Conservation (phyloP, 73 alveolate genomes). For the Paramecium pentaurelia region DNA sequence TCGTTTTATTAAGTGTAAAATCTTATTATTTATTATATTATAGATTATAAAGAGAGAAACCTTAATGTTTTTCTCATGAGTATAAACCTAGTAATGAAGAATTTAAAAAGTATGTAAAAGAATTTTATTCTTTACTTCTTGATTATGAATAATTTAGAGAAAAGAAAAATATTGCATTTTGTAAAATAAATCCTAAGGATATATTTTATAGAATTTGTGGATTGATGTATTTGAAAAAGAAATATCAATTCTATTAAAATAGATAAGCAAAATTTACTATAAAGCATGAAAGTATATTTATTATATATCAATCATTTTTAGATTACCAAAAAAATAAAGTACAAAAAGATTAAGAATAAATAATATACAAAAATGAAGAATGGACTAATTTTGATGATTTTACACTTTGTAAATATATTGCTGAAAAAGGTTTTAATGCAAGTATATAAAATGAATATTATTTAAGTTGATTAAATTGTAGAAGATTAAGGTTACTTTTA, state of each 20-base stretch:
- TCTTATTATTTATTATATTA: background rate
- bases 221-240: background rate
- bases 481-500: constrained; percentile 9
- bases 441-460: background rate
- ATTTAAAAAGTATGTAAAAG: constrained; percentile 47
- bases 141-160: constrained; percentile 37
- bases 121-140: constrained; percentile 34
- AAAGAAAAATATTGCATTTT: constrained; percentile 38
- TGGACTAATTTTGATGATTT: constrained; percentile 39
- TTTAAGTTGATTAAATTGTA: background rate
- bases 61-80: constrained; percentile 42
- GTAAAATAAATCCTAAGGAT: constrained; percentile 27
- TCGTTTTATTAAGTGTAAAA: background rate
- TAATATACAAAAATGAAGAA: background rate
- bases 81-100: constrained; percentile 32
- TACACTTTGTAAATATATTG: background rate
- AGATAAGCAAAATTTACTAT: background rate
- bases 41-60: constrained; percentile 7
- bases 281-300: background rate
- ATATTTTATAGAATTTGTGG: background rate
- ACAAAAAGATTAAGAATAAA: background rate
- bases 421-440: constrained; percentile 26
- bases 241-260: background rate
- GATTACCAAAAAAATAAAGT: background rate
- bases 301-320: background rate